Evolutionary conservation across 257 asterid genomes (phyloP).

Genomic region (Nicotiana attenuata): DNA sequence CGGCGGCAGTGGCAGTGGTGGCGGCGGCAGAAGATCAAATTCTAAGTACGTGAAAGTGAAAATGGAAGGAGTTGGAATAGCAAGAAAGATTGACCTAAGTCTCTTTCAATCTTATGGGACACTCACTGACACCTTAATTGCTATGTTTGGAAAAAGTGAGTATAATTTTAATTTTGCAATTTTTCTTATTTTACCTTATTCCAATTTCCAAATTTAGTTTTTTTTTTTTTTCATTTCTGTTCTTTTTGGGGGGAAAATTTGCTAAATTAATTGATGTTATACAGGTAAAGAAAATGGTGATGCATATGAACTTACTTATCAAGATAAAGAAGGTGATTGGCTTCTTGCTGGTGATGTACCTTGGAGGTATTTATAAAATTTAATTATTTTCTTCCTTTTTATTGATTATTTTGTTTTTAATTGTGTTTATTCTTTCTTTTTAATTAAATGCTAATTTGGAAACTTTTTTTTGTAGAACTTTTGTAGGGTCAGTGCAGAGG

Average conservation of each 20-base stretch:
- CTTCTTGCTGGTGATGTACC: constrained; percentile 49
- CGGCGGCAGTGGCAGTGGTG: constrained; percentile 2
- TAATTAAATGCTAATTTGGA: neutral
- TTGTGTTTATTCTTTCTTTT: neutral
- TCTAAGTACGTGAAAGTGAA: constrained; percentile 57
- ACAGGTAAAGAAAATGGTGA: constrained; percentile 36
- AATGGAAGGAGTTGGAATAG: constrained; percentile 73
- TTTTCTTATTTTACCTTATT: no score
- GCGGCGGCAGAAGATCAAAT: constrained; percentile 12
- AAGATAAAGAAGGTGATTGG: constrained; percentile 70
- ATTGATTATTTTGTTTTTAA: neutral
- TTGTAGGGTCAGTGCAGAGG: constrained; percentile 42
- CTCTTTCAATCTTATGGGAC: constrained; percentile 31
- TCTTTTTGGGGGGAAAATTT: neutral
- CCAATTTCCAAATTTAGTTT: neutral
- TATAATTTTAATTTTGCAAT: neutral
- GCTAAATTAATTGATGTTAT: neutral
- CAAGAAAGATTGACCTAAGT: constrained; percentile 51
- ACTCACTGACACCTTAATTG: constrained; percentile 31
- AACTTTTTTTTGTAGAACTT: constrained; percentile 35
- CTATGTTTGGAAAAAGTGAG: constrained; percentile 55
- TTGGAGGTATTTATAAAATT: constrained; percentile 46
- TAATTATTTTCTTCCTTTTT: neutral
- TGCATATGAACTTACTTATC: constrained; percentile 43
- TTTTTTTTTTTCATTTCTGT: neutral